Percentiles rank a stretch among this genome's conserved stretches.
These are phyloP conservation scores for Spirogloea muscicola DNA, from an alignment of 139 green algal genomes.

Conservation along the genomic window DNA sequence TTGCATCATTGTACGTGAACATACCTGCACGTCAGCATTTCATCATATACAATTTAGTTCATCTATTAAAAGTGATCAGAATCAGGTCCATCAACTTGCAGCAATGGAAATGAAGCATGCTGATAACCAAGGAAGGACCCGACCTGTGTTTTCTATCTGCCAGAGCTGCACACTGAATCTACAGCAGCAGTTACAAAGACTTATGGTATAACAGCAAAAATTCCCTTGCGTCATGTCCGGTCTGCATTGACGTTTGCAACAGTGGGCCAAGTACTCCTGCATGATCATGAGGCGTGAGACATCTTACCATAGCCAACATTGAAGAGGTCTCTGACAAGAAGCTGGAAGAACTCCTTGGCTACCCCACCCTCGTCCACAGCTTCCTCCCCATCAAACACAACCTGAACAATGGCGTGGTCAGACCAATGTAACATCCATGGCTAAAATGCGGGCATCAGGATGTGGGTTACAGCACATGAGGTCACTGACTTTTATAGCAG, in stretches of 20 bases:
- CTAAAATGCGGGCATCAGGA: too few relatives aligned
- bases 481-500: too few relatives aligned
- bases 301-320: too few relatives aligned
- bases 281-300: too few relatives aligned
- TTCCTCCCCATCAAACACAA: slow-evolving; percentile 79
- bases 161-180: not conserved
- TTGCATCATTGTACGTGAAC: slow-evolving; percentile 72
- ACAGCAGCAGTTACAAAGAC: not conserved
- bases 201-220: slow-evolving; percentile 1
- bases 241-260: too few relatives aligned
- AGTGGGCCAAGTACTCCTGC: too few relatives aligned
- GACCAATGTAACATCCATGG: too few relatives aligned
- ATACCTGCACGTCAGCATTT: slow-evolving; percentile 55
- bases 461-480: too few relatives aligned
- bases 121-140: not conserved
- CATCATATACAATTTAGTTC: not conserved
- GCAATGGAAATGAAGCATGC: not conserved
- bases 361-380: slow-evolving; percentile 83
- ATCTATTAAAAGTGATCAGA: not conserved
- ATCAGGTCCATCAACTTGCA: not conserved
- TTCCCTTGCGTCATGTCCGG: too few relatives aligned
- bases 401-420: too few relatives aligned
- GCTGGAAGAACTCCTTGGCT: slow-evolving; percentile 89
- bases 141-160: not conserved
- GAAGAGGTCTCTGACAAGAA: slow-evolving; percentile 58